Evolutionary conservation across 192 early-diverging fungal species (phyloP).

Genomic region (Linnemannia exigua): DNA sequence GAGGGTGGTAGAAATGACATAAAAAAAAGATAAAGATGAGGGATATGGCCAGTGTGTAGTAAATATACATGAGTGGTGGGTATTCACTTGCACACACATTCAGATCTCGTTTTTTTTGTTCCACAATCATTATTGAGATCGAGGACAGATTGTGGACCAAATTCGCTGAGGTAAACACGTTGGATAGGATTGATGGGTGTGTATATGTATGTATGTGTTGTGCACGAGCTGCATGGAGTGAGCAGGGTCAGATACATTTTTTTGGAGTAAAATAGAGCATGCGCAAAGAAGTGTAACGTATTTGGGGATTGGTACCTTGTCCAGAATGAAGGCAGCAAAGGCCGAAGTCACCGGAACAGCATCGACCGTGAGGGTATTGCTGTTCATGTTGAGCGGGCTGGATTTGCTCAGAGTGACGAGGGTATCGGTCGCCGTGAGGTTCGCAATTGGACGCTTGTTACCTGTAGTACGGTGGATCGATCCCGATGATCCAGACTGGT

Average conservation of each 20-base stretch:
- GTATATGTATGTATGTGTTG: background rate
- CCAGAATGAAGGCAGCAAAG: conserved; percentile 44
- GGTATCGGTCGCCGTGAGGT: conserved; percentile 34
- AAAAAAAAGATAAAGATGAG: background rate
- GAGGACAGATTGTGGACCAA: background rate
- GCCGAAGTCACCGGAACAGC: conserved; percentile 29
- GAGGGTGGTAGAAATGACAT: too few relatives aligned
- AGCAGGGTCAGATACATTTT: background rate
- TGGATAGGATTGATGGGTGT: background rate
- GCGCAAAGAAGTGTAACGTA: background rate
- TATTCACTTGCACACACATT: background rate
- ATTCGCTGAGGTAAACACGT: background rate
- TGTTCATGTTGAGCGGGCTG: conserved; percentile 28
- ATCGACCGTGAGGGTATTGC: conserved; percentile 9
- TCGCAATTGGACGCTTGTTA: conserved; percentile 22
- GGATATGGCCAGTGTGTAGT: background rate
- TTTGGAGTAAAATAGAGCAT: background rate
- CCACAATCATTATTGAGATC: too few relatives aligned
- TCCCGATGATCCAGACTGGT: conserved; percentile 32
- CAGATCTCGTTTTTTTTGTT: background rate
- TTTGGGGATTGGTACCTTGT: conserved; percentile 31
- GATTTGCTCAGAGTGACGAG: conserved; percentile 16
- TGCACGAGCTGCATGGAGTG: background rate
- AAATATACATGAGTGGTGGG: background rate
- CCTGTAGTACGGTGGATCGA: conserved; percentile 19